Conservation (phyloP, 2,329 filamentous ascomycete species). For the Colletotrichum limetticola region DNA sequence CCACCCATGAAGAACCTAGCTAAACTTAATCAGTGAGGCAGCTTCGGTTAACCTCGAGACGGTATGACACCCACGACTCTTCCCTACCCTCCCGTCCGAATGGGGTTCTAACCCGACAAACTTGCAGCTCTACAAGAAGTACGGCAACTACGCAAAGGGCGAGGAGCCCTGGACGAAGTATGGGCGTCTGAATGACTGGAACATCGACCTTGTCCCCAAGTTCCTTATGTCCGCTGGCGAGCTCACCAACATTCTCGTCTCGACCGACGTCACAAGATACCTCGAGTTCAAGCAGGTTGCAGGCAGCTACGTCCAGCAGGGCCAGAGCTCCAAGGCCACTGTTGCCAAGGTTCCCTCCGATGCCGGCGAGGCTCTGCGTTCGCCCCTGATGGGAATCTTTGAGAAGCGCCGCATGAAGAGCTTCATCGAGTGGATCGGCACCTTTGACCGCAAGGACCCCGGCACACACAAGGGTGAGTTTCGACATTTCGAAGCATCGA, state of each 20-base stretch:
- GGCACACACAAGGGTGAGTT: constrained; percentile 86
- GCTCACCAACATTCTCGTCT: constrained; percentile 97
- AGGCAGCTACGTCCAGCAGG: constrained; percentile 96
- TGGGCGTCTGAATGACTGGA: constrained; percentile 97
- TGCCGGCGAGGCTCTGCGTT: constrained; percentile 88
- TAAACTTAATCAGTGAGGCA: constrained; percentile 73
- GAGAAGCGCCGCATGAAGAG: constrained; percentile 98
- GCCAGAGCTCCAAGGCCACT: constrained; percentile 82
- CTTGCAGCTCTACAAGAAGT: constrained; percentile 91
- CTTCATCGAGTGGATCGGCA: constrained; percentile 95
- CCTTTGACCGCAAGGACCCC: constrained; percentile 84
- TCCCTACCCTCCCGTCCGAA: constrained; percentile 42
- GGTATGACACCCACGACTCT: constrained; percentile 57
- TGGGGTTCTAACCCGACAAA: constrained; percentile 29
- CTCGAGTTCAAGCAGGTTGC: constrained; percentile 95
- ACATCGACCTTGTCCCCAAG: constrained; percentile 98
- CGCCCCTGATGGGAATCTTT: constrained; percentile 95
- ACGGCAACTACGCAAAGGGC: constrained; percentile 81
- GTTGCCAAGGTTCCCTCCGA: constrained; percentile 98
- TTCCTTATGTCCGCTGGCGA: constrained; percentile 99
- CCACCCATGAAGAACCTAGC: neutral
- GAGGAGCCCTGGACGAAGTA: constrained; percentile 99
- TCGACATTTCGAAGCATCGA: neutral
- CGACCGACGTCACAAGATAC: constrained; percentile 89
- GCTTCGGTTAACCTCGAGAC: constrained; percentile 97